These are phyloP conservation scores for Stemphylium beticola DNA, from an alignment of 2,329 filamentous ascomycete species.

Conservation along the genomic window DNA sequence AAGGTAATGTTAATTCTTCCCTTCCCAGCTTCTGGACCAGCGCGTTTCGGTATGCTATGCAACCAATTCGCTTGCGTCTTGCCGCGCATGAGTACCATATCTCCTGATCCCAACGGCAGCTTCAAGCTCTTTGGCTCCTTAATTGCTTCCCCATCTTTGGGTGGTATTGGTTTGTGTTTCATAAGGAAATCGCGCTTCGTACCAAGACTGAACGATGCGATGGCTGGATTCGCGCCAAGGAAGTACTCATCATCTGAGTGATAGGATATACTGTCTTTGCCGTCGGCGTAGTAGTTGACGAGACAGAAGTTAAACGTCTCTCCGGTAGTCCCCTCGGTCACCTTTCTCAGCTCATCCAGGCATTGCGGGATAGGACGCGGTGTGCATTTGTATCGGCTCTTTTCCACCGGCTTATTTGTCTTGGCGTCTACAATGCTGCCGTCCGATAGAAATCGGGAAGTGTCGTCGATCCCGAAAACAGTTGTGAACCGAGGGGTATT, in stretches of 20 bases:
- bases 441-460: conserved; percentile 60
- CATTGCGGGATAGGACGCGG: conserved; percentile 76
- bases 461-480: conserved; percentile 68
- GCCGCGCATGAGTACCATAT: conserved; percentile 81
- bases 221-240: conserved; percentile 70
- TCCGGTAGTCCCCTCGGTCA: conserved; percentile 70
- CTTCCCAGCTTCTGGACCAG: conserved; percentile 65
- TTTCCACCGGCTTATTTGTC: conserved; percentile 49
- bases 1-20: conserved; percentile 80
- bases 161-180: conserved; percentile 72
- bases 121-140: conserved; percentile 56
- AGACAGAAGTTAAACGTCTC: conserved; percentile 78
- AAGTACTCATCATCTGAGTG: conserved; percentile 84
- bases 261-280: conserved; percentile 77
- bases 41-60: conserved; percentile 78
- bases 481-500: conserved; percentile 67
- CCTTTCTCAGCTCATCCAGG: conserved; percentile 66
- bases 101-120: conserved; percentile 66
- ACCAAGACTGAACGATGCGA: conserved; percentile 77
- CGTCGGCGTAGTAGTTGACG: conserved; percentile 83
- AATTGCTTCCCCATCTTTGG: conserved; percentile 37
- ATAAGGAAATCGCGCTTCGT: conserved; percentile 76
- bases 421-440: conserved; percentile 52
- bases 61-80: conserved; percentile 75
- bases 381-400: conserved; percentile 62